Conservation (phyloP, 495 filamentous ascomycete genomes). For the Halenospora varia region DNA sequence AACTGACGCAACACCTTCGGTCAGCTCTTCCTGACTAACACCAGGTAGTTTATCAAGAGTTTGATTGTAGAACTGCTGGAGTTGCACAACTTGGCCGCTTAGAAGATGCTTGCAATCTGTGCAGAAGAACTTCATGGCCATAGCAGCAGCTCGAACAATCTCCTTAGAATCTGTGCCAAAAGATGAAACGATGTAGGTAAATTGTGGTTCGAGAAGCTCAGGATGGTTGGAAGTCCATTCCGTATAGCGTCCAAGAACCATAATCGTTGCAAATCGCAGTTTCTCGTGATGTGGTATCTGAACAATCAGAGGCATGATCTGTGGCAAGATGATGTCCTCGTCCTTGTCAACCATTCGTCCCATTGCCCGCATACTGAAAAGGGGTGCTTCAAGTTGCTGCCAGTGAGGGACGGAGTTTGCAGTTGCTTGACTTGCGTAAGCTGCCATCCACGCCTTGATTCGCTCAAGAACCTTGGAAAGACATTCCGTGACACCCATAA, state of each 20-base stretch:
- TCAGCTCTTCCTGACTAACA: constrained; percentile 89
- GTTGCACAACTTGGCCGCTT: constrained; percentile 69
- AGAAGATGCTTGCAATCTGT: constrained; percentile 87
- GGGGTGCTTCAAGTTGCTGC: constrained; percentile 91
- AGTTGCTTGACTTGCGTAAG: constrained; percentile 70
- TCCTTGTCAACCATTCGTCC: constrained; percentile 92
- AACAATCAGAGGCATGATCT: constrained; percentile 86
- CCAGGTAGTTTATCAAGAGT: constrained; percentile 80
- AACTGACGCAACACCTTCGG: constrained; percentile 88
- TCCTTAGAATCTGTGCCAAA: constrained; percentile 84
- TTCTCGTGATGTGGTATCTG: constrained; percentile 96
- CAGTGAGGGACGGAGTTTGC: constrained; percentile 83
- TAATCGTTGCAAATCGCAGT: constrained; percentile 92
- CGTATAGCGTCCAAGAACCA: constrained; percentile 93
- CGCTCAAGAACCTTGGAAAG: constrained; percentile 78
- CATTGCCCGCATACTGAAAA: constrained; percentile 96
- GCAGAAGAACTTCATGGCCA: constrained; percentile 96
- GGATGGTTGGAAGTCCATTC: constrained; percentile 96
- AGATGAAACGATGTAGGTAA: constrained; percentile 88
- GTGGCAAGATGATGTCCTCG: constrained; percentile 78
- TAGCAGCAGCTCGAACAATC: constrained; percentile 82
- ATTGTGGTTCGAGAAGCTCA: constrained; percentile 83
- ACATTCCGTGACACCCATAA: constrained; percentile 88
- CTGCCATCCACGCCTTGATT: constrained; percentile 83
- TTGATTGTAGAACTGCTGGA: constrained; percentile 88